Base-by-base conservation (phyloP, 2,329 filamentous ascomycete genomes). In the Didymella pomorum region DNA sequence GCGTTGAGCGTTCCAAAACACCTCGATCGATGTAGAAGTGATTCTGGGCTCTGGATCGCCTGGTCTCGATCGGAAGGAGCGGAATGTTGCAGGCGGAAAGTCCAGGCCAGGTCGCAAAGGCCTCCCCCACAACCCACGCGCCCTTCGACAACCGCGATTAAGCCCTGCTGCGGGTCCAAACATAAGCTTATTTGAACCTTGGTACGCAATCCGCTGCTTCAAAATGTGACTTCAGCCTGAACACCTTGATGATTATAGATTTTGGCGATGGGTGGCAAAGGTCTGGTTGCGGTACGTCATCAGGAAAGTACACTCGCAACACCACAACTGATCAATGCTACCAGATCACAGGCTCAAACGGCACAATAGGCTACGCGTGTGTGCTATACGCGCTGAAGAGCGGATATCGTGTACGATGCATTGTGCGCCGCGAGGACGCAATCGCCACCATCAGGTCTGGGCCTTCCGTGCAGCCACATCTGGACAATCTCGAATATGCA, bases 281-380 rank as follows among this genome's bases (percentile, higher is more conserved):
- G 65, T 18, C 62, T 73, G 1, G 64, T 75, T 16, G 71, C 66
- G 41, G 71, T 74, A 69, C 46, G 58, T 53, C 52, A 39, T 55
- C 21, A 11, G 33, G 18, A 14, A 49, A 11, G 35, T n/a, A 44
- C 9, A 12, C 1, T 29, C 39, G 12, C 29, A 11, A n/a, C 11
- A 25, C 10, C 10, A 29, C 14, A 9, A 23, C 52, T 66, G 25
- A 65, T 44, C 10, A 28, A 10, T 37, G 31, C 18, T 10, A 3
- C 45, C 12, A 76, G 73, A 71, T 76, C 12, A 76, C 73, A 3
- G 73, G 73, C 29, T 70, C 71, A 33, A 76, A 76, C 47, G 72
- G 73, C 35, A 73, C 71, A 4, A 75, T 75, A 25, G 73, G 73
- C 12, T 75, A 75, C 45, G 67, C 67, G 11, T 72, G 65, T 41